Evolutionary conservation across 1,284 basidiomycete species (phyloP), one percentile per base, ranked within the genome.

Genomic region (Papiliotrema fonsecae): DNA sequence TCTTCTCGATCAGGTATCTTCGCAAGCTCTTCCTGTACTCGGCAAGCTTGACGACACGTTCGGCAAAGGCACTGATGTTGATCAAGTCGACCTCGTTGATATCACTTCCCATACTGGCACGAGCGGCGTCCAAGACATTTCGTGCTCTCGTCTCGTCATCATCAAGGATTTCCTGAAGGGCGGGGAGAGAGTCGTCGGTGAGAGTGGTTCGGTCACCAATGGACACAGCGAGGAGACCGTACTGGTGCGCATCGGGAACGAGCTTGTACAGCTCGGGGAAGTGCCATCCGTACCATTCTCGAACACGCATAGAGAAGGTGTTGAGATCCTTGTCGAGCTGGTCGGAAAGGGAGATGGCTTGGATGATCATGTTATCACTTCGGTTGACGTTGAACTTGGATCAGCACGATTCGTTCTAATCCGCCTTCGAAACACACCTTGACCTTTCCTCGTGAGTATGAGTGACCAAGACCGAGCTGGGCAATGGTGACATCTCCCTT

Each of bases 201-300:
- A 73, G 54, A 31, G 73, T 70, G 41, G 77, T 72, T 79, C 97
- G 96, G 76, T 93, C 85, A 30, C 91, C 90, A 61, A 98, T 91
- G 69, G 92, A 85, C 61, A 87, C 83, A 11, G 85, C 88, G 16
- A 86, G 81, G 27, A 81, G 81, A n/a, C 93, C 92, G 72, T 97
- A 99, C 67, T 88, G 85, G 53, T 94, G 85, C 73, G 96, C 96
- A 76, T 98, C 96, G 52, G 92, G 83, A 1, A 97, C 91, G 64
- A 98, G 79, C 65, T 83, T 87, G 77, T 96, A 83, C 57, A 98
- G 86, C 77, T 99, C 96, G 44, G 94, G 94, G 79, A 97, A 99
- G 75, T 98, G 96, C 80, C 96, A 98, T n/a, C 96, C 94, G 75
- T 98, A 98, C 96, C 96, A 98, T 74, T 98, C 94, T 61, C 94